Evolutionary conservation across 352 stramenopile genomes (phyloP).

Genomic region (Phytopythium montanum): DNA sequence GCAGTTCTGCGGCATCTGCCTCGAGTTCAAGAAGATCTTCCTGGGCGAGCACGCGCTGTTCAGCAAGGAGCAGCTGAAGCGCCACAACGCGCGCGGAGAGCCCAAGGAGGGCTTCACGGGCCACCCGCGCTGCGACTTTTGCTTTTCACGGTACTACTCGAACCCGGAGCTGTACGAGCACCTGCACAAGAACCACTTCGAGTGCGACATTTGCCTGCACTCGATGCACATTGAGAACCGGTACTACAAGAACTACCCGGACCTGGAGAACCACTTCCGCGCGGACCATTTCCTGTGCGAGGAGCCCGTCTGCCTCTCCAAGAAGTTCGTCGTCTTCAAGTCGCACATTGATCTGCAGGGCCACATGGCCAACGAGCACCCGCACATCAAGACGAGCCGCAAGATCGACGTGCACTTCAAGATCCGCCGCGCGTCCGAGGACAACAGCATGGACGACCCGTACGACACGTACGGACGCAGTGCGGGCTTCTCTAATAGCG

Average conservation of each 20-base stretch:
- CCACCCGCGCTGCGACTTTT: constrained; percentile 89
- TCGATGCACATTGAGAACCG: constrained; percentile 76
- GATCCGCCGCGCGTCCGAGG: constrained; percentile 49
- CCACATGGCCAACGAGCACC: constrained; percentile 80
- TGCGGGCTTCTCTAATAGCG: constrained; percentile 17
- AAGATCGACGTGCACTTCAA: constrained; percentile 89
- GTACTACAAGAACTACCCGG: constrained; percentile 91
- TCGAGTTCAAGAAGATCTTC: constrained; percentile 90
- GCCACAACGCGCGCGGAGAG: constrained; percentile 68
- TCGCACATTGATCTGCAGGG: constrained; percentile 83
- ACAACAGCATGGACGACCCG: constrained; percentile 31
- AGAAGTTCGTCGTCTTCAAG: constrained; percentile 91
- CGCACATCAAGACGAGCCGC: constrained; percentile 78
- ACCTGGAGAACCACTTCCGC: constrained; percentile 90
- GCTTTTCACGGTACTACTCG: constrained; percentile 83
- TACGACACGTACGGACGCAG: constrained; percentile 55
- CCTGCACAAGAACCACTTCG: constrained; percentile 90
- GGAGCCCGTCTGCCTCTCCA: constrained; percentile 68
- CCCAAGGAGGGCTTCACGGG: constrained; percentile 75
- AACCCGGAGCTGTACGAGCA: constrained; percentile 88
- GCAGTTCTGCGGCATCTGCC: constrained; percentile 80
- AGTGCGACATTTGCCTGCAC: constrained; percentile 89
- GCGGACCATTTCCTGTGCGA: constrained; percentile 88
- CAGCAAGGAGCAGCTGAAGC: constrained; percentile 73
- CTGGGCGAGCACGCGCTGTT: constrained; percentile 74